Conservation (phyloP, 2,329 filamentous ascomycete genomes). For the Fusarium sp. region DNA sequence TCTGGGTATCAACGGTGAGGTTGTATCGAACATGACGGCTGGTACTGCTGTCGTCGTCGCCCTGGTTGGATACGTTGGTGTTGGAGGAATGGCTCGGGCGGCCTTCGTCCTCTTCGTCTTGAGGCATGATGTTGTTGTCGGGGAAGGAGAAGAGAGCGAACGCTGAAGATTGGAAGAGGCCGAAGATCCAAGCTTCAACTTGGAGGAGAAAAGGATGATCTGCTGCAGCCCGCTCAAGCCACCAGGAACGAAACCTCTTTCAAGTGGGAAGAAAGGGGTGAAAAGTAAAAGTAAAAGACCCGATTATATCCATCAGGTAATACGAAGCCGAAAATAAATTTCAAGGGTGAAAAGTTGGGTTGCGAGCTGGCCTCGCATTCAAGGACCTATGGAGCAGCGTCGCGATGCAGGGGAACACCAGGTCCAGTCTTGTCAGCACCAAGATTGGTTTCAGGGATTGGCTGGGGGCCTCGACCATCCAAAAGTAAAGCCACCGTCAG, state of each 20-base stretch:
- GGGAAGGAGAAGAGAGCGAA: conserved; percentile 2
- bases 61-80: conserved; percentile 38
- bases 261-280: not conserved
- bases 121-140: conserved; percentile 14
- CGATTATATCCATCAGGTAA: conserved; percentile 10
- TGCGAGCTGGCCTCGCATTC: conserved; percentile 1
- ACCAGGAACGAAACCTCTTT: not conserved
- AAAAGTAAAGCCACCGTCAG: conserved; percentile 11
- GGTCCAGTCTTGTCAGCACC: conserved; percentile 21
- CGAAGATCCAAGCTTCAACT: not conserved
- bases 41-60: not conserved
- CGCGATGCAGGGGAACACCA: conserved; percentile 32
- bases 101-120: conserved; percentile 24
- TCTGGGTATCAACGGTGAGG: conserved; percentile 45
- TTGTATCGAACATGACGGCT: conserved; percentile 45
- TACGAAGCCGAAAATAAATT: conserved; percentile 16
- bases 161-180: not conserved
- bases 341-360: conserved; percentile 11
- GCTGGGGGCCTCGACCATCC: conserved; percentile 11
- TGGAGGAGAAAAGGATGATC: not conserved
- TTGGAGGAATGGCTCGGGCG: conserved; percentile 41
- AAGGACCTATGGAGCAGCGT: not conserved
- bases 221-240: not conserved
- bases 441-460: conserved; percentile 28
- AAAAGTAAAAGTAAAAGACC: not conserved